These are phyloP conservation scores for Coccomyxa sp. DNA, from an alignment of 139 green algal species.

Conservation along the genomic window DNA sequence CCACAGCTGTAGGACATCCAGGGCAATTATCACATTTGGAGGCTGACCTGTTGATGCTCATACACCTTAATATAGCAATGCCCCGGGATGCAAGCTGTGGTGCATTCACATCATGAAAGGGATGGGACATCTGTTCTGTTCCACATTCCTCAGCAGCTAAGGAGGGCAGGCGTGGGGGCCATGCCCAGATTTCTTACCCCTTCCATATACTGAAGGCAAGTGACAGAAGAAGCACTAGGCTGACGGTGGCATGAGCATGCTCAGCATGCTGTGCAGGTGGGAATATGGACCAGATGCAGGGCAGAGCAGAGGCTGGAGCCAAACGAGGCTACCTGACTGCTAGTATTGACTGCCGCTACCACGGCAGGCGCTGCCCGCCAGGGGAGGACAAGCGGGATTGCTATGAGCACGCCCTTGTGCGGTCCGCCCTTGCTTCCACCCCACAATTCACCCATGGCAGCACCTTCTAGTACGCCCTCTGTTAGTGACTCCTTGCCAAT, in stretches of 20 bases:
- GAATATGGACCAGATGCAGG: slow-evolving; percentile 29
- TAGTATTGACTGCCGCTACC: slow-evolving; percentile 54
- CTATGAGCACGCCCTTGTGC: slow-evolving; percentile 51
- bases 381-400: neutral
- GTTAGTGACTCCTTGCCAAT: too few species aligned
- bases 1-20: neutral
- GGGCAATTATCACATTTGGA: neutral
- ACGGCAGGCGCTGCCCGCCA: slow-evolving; percentile 29
- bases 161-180: too few species aligned
- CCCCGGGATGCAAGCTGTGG: too few species aligned
- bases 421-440: slow-evolving; percentile 19
- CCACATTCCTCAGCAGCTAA: too few species aligned
- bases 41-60: too few species aligned
- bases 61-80: too few species aligned
- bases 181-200: too few species aligned
- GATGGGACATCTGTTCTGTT: too few species aligned
- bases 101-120: neutral
- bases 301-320: slow-evolving; percentile 34
- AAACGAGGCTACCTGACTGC: slow-evolving; percentile 45
- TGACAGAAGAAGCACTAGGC: too few species aligned
- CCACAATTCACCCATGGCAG: too few species aligned
- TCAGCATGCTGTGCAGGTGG: slow-evolving; percentile 10
- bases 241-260: neutral
- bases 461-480: too few species aligned
- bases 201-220: too few species aligned